phyloP scores from a whole-genome alignment of 2,329 filamentous ascomycete genomes.

The Rutstroemia sp. region DNA sequence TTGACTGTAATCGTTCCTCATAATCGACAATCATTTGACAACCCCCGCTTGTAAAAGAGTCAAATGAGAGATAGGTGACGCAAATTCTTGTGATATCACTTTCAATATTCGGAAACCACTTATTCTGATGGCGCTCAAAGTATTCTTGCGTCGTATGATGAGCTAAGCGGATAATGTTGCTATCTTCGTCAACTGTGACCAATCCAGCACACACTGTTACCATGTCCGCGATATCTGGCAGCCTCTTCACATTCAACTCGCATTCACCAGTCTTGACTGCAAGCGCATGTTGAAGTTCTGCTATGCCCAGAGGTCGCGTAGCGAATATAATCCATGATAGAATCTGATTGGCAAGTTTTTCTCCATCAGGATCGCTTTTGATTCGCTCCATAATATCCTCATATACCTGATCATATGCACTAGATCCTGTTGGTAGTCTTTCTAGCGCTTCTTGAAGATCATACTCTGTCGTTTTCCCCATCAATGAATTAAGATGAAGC shows the following conservation, averaged over 20 bases:
- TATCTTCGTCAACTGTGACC: conserved; percentile 22
- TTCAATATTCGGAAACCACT: conserved; percentile 13
- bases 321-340: conserved; percentile 34
- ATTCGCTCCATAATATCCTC: conserved; percentile 33
- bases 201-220: conserved; percentile 21
- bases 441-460: conserved; percentile 25
- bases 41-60: conserved; percentile 16
- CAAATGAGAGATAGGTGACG: conserved; percentile 25
- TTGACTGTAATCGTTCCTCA: conserved; percentile 11
- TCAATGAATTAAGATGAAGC: conserved; percentile 28
- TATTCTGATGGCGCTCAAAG: conserved; percentile 11
- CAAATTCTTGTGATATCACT: conserved; percentile 17
- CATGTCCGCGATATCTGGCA: conserved; percentile 21
- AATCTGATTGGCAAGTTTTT: not conserved
- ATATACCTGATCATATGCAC: conserved; percentile 32
- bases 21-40: conserved; percentile 11
- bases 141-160: conserved; percentile 27
- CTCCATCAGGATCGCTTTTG: conserved; percentile 7
- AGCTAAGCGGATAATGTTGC: conserved; percentile 18
- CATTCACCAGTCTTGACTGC: conserved; percentile 27
- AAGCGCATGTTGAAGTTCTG: conserved; percentile 37
- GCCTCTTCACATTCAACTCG: conserved; percentile 31
- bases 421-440: conserved; percentile 21
- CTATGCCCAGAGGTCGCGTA: conserved; percentile 26
- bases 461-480: conserved; percentile 22